Base-by-base conservation (phyloP, 1,284 basidiomycete species). In the Papiliotrema fonsecae region DNA sequence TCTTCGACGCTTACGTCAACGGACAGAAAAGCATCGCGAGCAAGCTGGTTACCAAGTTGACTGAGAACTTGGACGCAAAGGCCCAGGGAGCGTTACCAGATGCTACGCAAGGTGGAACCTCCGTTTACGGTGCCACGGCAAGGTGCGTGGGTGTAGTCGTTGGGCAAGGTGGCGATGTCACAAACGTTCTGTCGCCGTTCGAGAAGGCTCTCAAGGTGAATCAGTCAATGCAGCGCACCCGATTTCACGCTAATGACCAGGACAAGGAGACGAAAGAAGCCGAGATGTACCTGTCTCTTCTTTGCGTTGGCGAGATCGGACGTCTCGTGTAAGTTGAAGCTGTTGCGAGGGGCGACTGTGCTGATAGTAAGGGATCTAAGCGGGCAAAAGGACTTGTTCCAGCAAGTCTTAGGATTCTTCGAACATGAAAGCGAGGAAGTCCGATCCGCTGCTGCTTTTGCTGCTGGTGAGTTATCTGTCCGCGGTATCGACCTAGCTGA, bases 221-320 rank as follows among this genome's bases (percentile, higher is more conserved):
- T 57, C 10, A 11, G 5, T 18, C 16, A 13, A 19, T 13, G n/a
- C 3, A 18, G 11, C 31, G 28, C 10, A 21, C 21, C 18, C 14
- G 9, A 11, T 34, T 4, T 25, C 27, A 34, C 38, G 31, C 56
- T 26, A 35, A 49, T 16, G 13, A 2, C 13, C 77, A 81, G 55
- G 74, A 77, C 0, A 78, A 83, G 4, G 88, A 88, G 65, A 79
- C 83, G 6, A 81, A 81, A 53, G 71, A 84, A 21, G 77, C 81
- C 0, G 77, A 83, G 35, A 77, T 86, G 18, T 84, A 88, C 38
- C 79, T 97, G n/a, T 87, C 87, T 53, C 77, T 97, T 39, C 76
- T 94, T 16, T 85, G 88, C 35, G 77, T 96, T 42, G 92, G 92
- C 46, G 92, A 97, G 71, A 79, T 96, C 31, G 92, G 92, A 25